These are phyloP conservation scores for Sphaerulina populicola DNA, from an alignment of 2,329 filamentous ascomycete genomes.

Conservation along the genomic window DNA sequence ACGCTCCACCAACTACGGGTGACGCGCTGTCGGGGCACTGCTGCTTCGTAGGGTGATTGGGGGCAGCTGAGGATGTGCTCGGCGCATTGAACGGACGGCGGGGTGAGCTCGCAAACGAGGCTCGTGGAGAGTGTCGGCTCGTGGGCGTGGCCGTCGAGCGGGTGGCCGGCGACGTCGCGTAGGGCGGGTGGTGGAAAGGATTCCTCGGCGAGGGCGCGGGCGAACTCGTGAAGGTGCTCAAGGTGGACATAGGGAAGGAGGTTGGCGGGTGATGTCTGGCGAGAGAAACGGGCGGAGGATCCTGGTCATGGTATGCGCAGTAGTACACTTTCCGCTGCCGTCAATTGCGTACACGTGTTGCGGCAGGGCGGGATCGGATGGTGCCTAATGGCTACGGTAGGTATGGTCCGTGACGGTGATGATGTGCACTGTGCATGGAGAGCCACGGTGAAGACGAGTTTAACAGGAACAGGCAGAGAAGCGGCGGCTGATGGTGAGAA, in stretches of 20 bases:
- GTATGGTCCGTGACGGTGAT: too few species aligned
- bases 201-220: slow-evolving; percentile 7
- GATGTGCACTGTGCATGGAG: too few species aligned
- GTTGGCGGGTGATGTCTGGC: background rate
- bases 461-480: too few species aligned
- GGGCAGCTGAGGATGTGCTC: slow-evolving; percentile 7
- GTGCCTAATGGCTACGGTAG: too few species aligned
- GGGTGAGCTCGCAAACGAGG: slow-evolving; percentile 6
- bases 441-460: too few species aligned
- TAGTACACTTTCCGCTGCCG: background rate
- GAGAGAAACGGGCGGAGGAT: background rate
- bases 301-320: slow-evolving; percentile 8
- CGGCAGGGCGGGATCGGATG: too few species aligned
- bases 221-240: slow-evolving; percentile 10
- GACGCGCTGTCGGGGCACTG: slow-evolving; percentile 4
- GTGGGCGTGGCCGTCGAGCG: slow-evolving; percentile 1
- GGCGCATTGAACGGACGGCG: slow-evolving; percentile 18
- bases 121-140: slow-evolving; percentile 8
- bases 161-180: slow-evolving; percentile 1
- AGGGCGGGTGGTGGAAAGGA: slow-evolving; percentile 4
- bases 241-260: slow-evolving; percentile 8
- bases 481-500: too few species aligned
- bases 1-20: slow-evolving; percentile 12
- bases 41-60: slow-evolving; percentile 13
- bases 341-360: background rate